These are phyloP conservation scores for Metschnikowia proteae DNA, from an alignment of 805 yeast genomes.

Conservation along the genomic window DNA sequence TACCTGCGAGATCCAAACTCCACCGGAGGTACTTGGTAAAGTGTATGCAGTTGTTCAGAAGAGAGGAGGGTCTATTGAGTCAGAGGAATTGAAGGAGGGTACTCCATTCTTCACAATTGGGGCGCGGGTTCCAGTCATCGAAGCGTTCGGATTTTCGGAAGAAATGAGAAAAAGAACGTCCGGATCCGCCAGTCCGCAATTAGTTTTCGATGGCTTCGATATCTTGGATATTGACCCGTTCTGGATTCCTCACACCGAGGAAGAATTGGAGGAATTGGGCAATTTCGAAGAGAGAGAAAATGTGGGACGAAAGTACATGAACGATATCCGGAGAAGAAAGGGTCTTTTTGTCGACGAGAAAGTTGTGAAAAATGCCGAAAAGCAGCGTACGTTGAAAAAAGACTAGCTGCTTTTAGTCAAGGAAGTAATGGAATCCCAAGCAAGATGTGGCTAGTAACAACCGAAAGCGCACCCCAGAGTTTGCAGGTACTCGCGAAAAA, in stretches of 20 bases:
- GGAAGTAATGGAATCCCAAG: background rate
- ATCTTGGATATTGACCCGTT: slow-evolving; percentile 89
- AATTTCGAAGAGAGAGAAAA: slow-evolving; percentile 91
- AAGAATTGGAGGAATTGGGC: slow-evolving; percentile 90
- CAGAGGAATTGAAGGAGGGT: slow-evolving; percentile 97
- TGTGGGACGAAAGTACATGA: slow-evolving; percentile 83
- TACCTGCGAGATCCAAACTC: slow-evolving; percentile 90
- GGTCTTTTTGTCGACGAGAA: slow-evolving; percentile 89
- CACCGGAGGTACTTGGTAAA: slow-evolving; percentile 90
- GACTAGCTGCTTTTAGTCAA: slow-evolving; percentile 35
- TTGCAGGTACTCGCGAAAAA: slow-evolving; percentile 1
- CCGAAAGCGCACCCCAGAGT: slow-evolving; percentile 1
- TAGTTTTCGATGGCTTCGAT: slow-evolving; percentile 86
- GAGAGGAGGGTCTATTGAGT: slow-evolving; percentile 76
- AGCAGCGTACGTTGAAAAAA: slow-evolving; percentile 82
- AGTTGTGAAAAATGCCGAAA: slow-evolving; percentile 87
- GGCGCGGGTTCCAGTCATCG: slow-evolving; percentile 87
- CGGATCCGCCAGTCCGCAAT: slow-evolving; percentile 96
- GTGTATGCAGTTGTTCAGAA: slow-evolving; percentile 92
- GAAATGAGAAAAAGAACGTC: slow-evolving; percentile 90
- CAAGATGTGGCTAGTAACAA: background rate
- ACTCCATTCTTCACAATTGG: slow-evolving; percentile 90
- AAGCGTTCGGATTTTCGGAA: slow-evolving; percentile 95
- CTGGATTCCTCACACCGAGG: slow-evolving; percentile 99
- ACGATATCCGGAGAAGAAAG: slow-evolving; percentile 74